Conservation (phyloP, 345 rosid species). For the Rhizophora apiculata region DNA sequence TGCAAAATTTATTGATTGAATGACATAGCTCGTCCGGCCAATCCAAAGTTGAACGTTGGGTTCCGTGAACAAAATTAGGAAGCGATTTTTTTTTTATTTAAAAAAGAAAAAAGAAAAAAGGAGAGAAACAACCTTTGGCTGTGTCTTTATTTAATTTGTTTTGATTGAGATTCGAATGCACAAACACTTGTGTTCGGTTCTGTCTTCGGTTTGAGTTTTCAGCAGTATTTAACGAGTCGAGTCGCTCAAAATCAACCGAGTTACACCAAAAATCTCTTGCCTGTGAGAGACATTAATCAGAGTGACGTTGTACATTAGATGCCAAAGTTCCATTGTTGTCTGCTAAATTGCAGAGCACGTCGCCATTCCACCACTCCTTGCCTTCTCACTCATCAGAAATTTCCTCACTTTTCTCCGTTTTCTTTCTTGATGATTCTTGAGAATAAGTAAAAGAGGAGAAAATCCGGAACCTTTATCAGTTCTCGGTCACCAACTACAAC, state of each 20-base stretch:
- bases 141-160: too few species aligned
- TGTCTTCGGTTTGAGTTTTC: not conserved
- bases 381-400: not conserved
- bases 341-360: constrained; percentile 19
- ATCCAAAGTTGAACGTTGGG: too few species aligned
- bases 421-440: not conserved
- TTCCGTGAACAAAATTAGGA: too few species aligned
- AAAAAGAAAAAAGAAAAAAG: too few species aligned
- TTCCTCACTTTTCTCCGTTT: not conserved
- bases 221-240: not conserved
- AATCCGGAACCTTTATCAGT: not conserved
- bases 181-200: too few species aligned
- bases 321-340: constrained; percentile 1
- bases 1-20: too few species aligned
- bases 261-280: not conserved
- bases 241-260: not conserved
- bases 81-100: too few species aligned
- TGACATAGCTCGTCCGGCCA: too few species aligned
- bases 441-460: not conserved
- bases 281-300: not conserved
- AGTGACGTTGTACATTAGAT: not conserved
- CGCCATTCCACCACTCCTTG: not conserved
- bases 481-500: constrained; percentile 5
- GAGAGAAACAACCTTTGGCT: too few species aligned
- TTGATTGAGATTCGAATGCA: too few species aligned